Evolutionary conservation across 768 basidiomycete species (phyloP), one percentile per base, ranked within the genome.

Genomic region (Dentipellis fragilis): DNA sequence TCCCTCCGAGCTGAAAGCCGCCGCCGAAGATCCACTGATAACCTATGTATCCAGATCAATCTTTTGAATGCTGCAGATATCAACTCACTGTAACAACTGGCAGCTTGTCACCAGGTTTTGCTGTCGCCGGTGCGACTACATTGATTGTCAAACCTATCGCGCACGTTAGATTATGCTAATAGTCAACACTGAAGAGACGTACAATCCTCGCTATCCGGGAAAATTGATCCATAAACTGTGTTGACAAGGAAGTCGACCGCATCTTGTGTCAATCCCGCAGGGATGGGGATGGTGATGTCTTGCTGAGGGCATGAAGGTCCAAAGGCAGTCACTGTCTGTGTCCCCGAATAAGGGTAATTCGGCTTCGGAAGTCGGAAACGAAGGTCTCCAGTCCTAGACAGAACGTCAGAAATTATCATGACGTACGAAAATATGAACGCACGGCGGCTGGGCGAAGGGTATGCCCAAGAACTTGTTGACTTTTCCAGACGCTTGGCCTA

Each of bases 1-100:
- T 61, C 10, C 54, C 66, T 1, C 76, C 77, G 40, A 75, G 56
- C 57, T 75, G 70, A 52, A 78, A 78, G 3, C 75, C 75, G 39
- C 76, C 65, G 21, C 65, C 65, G 39, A 62, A 66, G 21, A 66
- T 64, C 65, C 65, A 66, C 65, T 65, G 2, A 38, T 4, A 39
- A 39, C 11, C 9, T 48, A 12, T 47, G 14, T 22, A 22, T 29
- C 29, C 6, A 19, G 6, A 2, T 10, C 29, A 47, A 14, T 6
- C n/a, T 16, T 19, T 10, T 12, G n/a, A 52, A 38, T 23, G 4
- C 38, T 5, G 46, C 17, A 14, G 6, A 29, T 29, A 29, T 35
- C n/a, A 22, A 56, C 60, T 38, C 23, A 58, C 58, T 37, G 60
- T 55, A 36, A 59, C 51, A 14, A 65, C 57, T 9, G 57, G 62